Evolutionary conservation across 2,329 filamentous ascomycete species (phyloP).

Genomic region (Magnaporthales sp.): DNA sequence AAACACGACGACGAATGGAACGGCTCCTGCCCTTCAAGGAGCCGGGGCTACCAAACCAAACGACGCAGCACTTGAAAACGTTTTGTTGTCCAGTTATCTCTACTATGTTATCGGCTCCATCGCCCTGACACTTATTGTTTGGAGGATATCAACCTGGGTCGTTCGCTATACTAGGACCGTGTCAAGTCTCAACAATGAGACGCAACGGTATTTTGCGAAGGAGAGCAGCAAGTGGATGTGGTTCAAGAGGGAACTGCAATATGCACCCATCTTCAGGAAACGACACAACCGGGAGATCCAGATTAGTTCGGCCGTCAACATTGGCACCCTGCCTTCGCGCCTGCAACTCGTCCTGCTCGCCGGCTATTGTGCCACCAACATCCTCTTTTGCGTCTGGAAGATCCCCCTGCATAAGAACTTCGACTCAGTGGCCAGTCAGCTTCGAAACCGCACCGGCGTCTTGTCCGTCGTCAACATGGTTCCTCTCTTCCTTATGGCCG

Average conservation of each 20-base stretch:
- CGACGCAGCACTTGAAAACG: slow-evolving; percentile 34
- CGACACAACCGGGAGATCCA: slow-evolving; percentile 68
- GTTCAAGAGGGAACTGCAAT: slow-evolving; percentile 59
- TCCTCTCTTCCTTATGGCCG: slow-evolving; percentile 65
- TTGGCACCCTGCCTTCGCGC: slow-evolving; percentile 68
- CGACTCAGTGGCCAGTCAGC: slow-evolving; percentile 33
- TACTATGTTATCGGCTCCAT: slow-evolving; percentile 57
- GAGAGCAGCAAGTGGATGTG: slow-evolving; percentile 45
- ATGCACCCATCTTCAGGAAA: slow-evolving; percentile 64
- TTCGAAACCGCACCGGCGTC: slow-evolving; percentile 62
- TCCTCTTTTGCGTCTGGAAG: slow-evolving; percentile 65
- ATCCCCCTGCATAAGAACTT: slow-evolving; percentile 49
- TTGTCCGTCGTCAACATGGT: slow-evolving; percentile 70
- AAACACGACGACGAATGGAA: neutral
- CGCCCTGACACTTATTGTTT: slow-evolving; percentile 54
- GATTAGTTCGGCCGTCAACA: slow-evolving; percentile 49
- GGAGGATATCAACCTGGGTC: slow-evolving; percentile 53
- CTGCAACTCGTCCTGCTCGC: slow-evolving; percentile 64
- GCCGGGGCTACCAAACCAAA: slow-evolving; percentile 15
- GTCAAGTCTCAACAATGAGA: slow-evolving; percentile 68
- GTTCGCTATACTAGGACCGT: slow-evolving; percentile 64
- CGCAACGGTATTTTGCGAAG: slow-evolving; percentile 67
- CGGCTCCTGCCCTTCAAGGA: slow-evolving; percentile 7
- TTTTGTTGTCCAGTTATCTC: slow-evolving; percentile 50
- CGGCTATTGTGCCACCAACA: slow-evolving; percentile 62